Evolutionary conservation across 768 basidiomycete genomes (phyloP).

Genomic region (Lactarius indigo): DNA sequence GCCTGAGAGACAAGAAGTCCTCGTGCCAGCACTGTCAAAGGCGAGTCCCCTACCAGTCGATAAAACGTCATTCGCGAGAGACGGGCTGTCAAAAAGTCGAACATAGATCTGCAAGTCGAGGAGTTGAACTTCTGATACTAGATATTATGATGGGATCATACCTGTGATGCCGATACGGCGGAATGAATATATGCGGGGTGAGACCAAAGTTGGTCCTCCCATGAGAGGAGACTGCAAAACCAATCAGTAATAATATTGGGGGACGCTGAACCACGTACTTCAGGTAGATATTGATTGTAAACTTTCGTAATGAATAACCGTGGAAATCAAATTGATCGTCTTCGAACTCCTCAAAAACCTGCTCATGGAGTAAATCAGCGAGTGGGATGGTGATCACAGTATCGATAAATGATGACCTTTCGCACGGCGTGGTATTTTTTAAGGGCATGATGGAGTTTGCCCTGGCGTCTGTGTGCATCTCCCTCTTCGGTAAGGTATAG

Average conservation of each 20-base stretch:
- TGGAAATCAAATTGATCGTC: conserved; percentile 99
- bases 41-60: conserved; percentile 28
- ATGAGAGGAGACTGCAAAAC: conserved; percentile 60
- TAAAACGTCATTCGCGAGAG: conserved; percentile 43
- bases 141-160: conserved; percentile 32
- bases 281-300: conserved; percentile 80
- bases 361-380: neutral
- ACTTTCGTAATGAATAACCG: conserved; percentile 86
- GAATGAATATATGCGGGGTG: conserved; percentile 75
- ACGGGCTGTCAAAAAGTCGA: conserved; percentile 65
- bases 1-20: conserved; percentile 32
- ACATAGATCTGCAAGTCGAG: conserved; percentile 63
- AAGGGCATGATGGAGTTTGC: conserved; percentile 72
- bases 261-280: conserved; percentile 50
- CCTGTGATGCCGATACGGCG: conserved; percentile 66
- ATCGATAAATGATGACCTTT: conserved; percentile 47
- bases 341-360: conserved; percentile 84
- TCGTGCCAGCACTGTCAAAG: neutral
- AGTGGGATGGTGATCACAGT: conserved; percentile 2
- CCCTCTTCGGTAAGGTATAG: conserved; percentile 84
- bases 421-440: conserved; percentile 78
- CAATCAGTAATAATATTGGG: neutral
- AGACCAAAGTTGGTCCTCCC: conserved; percentile 77
- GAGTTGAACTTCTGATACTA: neutral
- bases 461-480: conserved; percentile 59